These are phyloP conservation scores for Neofusicoccum cordaticola DNA, from an alignment of 2,329 filamentous ascomycete species.

Conservation along the genomic window DNA sequence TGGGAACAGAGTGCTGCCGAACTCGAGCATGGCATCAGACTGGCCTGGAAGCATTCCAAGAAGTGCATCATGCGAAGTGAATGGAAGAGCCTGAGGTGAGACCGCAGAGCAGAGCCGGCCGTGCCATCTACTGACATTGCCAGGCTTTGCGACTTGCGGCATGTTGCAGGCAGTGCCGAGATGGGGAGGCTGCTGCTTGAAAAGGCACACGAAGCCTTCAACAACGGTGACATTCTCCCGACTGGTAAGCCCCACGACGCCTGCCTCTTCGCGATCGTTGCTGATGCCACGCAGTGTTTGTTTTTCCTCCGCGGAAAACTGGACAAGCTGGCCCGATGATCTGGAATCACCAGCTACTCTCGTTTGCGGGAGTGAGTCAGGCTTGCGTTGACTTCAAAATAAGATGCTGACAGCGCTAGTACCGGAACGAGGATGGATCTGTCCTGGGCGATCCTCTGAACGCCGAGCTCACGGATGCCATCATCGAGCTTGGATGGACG, in stretches of 20 bases:
- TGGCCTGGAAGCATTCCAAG: slow-evolving; percentile 28
- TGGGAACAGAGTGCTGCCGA: slow-evolving; percentile 23
- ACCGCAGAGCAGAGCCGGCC: no score
- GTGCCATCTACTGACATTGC: not conserved
- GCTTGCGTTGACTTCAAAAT: not conserved
- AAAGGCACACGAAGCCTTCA: slow-evolving; percentile 23
- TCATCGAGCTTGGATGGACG: slow-evolving; percentile 29
- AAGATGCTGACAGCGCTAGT: slow-evolving; percentile 6
- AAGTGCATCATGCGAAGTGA: slow-evolving; percentile 28
- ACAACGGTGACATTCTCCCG: slow-evolving; percentile 24
- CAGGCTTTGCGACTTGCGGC: slow-evolving; percentile 24
- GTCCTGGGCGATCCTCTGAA: slow-evolving; percentile 28
- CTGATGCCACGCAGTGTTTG: slow-evolving; percentile 20
- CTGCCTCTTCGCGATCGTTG: no score
- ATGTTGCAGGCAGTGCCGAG: slow-evolving; percentile 22
- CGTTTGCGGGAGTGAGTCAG: slow-evolving; percentile 24
- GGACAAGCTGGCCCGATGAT: slow-evolving; percentile 26
- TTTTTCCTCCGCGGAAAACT: slow-evolving; percentile 25
- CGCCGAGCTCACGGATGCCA: slow-evolving; percentile 24
- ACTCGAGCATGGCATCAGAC: slow-evolving; percentile 19
- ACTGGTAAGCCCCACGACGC: slow-evolving; percentile 19
- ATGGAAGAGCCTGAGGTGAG: slow-evolving; percentile 20
- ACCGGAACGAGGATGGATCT: slow-evolving; percentile 22
- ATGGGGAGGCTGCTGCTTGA: slow-evolving; percentile 24
- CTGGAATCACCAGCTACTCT: slow-evolving; percentile 27